Base-by-base conservation (phyloP, 768 basidiomycete genomes). In the Pleurotus giganteus region DNA sequence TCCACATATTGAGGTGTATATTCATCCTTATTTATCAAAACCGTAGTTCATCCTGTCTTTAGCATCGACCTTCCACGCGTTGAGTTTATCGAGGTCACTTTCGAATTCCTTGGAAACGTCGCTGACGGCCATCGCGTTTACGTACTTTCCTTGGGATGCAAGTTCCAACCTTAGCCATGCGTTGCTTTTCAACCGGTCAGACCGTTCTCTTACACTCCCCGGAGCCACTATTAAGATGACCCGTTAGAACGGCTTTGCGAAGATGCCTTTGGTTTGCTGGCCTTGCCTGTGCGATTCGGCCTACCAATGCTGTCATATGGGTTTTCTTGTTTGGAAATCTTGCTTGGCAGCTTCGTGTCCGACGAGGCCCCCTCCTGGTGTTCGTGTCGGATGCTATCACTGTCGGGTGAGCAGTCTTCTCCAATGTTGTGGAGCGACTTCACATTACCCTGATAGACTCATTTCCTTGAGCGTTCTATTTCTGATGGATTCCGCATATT, bases 51-150 rank as follows among this genome's bases (percentile, higher is more conserved):
- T 94, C 56, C 66, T 98, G 32, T 91, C 93, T 24, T 65, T 96
- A 47, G 83, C 87, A 1, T 95, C 91, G 4, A 83, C 96, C 65
- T 98, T 98, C 73, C 83, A 98, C 69, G 83, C 82, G 0, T 76
- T 95, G 50, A 81, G 91, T 1, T 74, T 97, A 23, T 89, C 94
- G 3, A 82, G 97, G 31, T 91, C 94, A 0, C 73, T 98, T 50
- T 95, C 93, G 27, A 99, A 98, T 66, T 95, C 94, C 11, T 71
- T 95, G 24, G 97, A 99, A 65, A 94, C 94, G 0, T 85, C 91
- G 0, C 71, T 98, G 39, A 89, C 90, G 0, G 85, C 85, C 0
- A 69, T 88, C 37, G 95, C 94, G 1, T 78, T 96, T 53, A 73
- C 75, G 11, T 79, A 79, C 64, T 98, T 90, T 70, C 94, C 89